Evolutionary conservation across 1,284 basidiomycete genomes (phyloP).

Genomic region (Porodaedalea pini): DNA sequence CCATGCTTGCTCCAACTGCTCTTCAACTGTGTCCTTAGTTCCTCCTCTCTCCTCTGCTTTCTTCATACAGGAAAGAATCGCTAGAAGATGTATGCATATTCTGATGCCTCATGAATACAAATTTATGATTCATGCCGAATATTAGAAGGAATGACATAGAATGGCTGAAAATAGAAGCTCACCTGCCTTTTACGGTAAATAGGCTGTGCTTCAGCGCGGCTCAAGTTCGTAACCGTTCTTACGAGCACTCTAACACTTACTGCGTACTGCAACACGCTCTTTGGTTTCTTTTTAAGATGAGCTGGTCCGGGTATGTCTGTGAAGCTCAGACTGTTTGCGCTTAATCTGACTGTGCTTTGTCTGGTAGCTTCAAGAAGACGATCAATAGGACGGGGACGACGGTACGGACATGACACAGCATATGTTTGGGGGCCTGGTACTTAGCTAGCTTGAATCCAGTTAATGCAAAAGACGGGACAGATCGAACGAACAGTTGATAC

Average conservation of each 20-base stretch:
- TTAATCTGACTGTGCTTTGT: not conserved
- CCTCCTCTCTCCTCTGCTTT: too few relatives aligned
- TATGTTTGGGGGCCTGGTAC: not conserved
- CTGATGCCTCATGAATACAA: too few relatives aligned
- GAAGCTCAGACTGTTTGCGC: not conserved
- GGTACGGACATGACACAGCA: constrained; percentile 45
- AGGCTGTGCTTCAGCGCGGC: too few relatives aligned
- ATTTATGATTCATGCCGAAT: too few relatives aligned
- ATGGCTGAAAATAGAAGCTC: too few relatives aligned
- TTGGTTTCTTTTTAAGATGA: constrained; percentile 32
- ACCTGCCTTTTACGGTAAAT: too few relatives aligned
- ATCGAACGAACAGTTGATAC: constrained; percentile 94
- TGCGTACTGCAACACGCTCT: not conserved
- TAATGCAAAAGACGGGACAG: constrained; percentile 96
- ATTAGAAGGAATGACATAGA: too few relatives aligned
- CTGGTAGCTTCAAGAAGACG: constrained; percentile 85
- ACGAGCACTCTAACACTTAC: not conserved
- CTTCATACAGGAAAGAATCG: too few relatives aligned
- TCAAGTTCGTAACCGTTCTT: too few relatives aligned
- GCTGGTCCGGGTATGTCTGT: constrained; percentile 44
- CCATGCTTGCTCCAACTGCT: too few relatives aligned
- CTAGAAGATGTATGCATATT: too few relatives aligned
- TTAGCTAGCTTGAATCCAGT: constrained; percentile 48
- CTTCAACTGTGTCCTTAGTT: too few relatives aligned
- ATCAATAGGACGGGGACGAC: constrained; percentile 92